Conservation (phyloP, 352 stramenopile species). For the Pythium volutum region DNA sequence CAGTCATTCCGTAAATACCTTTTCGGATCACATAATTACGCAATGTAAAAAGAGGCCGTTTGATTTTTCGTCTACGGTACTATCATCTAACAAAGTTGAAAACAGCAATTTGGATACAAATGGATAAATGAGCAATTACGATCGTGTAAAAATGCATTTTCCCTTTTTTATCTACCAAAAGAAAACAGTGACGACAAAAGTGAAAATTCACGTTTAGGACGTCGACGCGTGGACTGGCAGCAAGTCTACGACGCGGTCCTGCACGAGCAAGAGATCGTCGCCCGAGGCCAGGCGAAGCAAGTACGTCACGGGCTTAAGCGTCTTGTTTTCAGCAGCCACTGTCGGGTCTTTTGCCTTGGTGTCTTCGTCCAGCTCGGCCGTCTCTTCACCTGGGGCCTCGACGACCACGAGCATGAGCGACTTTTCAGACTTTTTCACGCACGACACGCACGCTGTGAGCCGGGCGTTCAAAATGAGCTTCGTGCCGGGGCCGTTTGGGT, state of each 20-base stretch:
- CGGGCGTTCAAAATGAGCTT: constrained; percentile 76
- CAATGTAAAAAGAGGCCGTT: constrained; percentile 3
- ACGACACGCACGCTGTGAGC: constrained; percentile 57
- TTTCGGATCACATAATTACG: constrained; percentile 19
- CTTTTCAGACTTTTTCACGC: constrained; percentile 76
- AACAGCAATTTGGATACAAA: background rate
- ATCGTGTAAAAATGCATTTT: background rate
- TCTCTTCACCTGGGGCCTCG: constrained; percentile 27
- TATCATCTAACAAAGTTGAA: background rate
- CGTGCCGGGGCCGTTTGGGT: constrained; percentile 61
- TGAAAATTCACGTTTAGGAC: constrained; percentile 21
- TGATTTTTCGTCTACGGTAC: background rate
- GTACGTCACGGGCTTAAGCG: constrained; percentile 70
- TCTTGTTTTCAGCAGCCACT: constrained; percentile 11
- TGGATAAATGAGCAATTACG: constrained; percentile 3
- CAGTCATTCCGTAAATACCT: constrained; percentile 32
- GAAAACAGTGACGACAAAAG: background rate
- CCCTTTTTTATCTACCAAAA: constrained; percentile 3
- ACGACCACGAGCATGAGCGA: constrained; percentile 65
- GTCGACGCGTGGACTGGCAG: constrained; percentile 21
- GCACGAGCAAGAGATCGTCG: constrained; percentile 56
- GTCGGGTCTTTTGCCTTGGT: background rate
- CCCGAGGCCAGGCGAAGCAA: constrained; percentile 58
- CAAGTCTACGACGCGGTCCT: constrained; percentile 34
- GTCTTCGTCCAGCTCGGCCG: constrained; percentile 19